phyloP scores from a whole-genome alignment of 306 rosid genomes.

The Vicia villosa region DNA sequence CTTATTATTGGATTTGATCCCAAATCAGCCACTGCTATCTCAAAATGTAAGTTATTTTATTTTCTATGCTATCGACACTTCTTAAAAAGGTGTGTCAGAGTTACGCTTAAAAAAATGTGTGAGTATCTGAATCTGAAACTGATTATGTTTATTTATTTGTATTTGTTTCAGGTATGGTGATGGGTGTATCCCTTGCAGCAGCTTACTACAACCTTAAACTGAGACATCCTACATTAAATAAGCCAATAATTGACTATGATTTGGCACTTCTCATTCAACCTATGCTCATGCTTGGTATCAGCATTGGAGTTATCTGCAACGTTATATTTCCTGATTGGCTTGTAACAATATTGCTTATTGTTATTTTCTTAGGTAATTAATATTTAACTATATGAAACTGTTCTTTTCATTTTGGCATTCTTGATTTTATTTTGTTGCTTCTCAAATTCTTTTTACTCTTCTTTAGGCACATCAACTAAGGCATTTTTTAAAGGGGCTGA shows the following conservation, averaged over 20 bases:
- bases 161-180: conserved; percentile 75
- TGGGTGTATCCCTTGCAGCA: conserved; percentile 82
- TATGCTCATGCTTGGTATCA: conserved; percentile 94
- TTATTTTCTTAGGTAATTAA: conserved; percentile 74
- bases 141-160: not conserved
- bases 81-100: no score
- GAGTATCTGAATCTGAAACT: no score
- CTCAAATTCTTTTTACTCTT: conserved; percentile 13
- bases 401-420: not conserved
- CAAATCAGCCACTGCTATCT: conserved; percentile 87
- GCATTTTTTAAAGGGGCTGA: conserved; percentile 82
- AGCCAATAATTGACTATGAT: conserved; percentile 91
- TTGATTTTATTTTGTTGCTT: not conserved
- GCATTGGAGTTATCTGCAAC: conserved; percentile 84
- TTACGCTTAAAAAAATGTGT: no score
- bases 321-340: conserved; percentile 90
- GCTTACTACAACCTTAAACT: conserved; percentile 77
- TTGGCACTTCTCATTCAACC: conserved; percentile 86
- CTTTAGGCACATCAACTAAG: conserved; percentile 74
- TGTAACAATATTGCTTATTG: conserved; percentile 81
- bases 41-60: conserved; percentile 72
- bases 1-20: conserved; percentile 87
- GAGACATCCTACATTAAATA: conserved; percentile 70
- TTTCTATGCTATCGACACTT: no score
- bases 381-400: conserved; percentile 1